A percentile compares a stretch with the other conserved stretches of the same genome.
Evolutionary conservation across 257 asterid species (phyloP).

Genomic region (Solanum lycopersicoides): DNA sequence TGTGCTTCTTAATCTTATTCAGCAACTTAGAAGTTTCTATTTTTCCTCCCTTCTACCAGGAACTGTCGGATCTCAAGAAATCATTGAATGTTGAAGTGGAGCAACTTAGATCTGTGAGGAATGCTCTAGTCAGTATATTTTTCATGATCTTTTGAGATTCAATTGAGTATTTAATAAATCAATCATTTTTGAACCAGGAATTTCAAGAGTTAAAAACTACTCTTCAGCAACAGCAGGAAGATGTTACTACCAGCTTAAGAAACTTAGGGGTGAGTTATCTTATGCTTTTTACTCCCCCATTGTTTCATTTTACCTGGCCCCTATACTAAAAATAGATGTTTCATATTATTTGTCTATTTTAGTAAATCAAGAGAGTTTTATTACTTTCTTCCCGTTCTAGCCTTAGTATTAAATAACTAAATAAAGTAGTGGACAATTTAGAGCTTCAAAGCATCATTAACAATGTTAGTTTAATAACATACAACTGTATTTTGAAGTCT

Average conservation of each 20-base stretch:
- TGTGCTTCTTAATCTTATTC: background rate
- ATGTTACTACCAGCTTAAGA: constrained; percentile 61
- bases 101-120: constrained; percentile 82
- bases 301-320: background rate
- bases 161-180: background rate
- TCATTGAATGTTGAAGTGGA: constrained; percentile 74
- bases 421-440: background rate
- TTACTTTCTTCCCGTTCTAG: background rate
- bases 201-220: constrained; percentile 80
- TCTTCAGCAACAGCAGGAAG: constrained; percentile 96
- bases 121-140: background rate
- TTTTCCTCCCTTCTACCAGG: constrained; percentile 29
- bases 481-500: background rate
- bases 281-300: background rate
- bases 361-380: background rate
- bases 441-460: background rate
- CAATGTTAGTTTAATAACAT: background rate
- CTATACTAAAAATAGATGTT: background rate
- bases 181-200: constrained; percentile 34
- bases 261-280: constrained; percentile 52
- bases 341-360: background rate
- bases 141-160: background rate
- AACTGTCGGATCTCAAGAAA: constrained; percentile 65
- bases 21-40: background rate
- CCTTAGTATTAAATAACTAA: background rate